A percentile compares a stretch with the other conserved stretches of the same genome.
Conservation (phyloP, 345 rosid species). For the Eucalyptus erythrocorys region DNA sequence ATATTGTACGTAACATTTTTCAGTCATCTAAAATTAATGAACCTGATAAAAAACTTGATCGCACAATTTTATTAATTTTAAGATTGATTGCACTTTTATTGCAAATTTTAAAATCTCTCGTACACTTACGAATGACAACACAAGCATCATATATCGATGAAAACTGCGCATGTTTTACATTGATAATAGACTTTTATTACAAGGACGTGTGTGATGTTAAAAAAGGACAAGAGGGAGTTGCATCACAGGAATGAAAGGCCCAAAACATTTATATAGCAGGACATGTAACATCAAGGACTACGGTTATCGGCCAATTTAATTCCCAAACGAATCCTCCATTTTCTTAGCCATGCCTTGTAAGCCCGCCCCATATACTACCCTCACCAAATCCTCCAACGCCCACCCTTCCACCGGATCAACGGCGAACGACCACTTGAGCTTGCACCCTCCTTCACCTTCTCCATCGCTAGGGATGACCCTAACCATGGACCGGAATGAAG, state of each 20-base stretch:
- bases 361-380: constrained; percentile 4
- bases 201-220: not conserved
- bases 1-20: too few species aligned
- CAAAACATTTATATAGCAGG: not conserved
- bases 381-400: constrained; percentile 22
- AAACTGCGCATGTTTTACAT: not conserved
- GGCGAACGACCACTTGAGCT: constrained; percentile 37
- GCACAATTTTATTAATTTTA: not conserved
- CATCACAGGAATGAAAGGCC: not conserved
- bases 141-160: fast-evolving
- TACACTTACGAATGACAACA: fast-evolving
- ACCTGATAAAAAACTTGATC: fast-evolving
- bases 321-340: constrained; percentile 11
- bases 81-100: not conserved
- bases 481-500: constrained; percentile 35
- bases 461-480: constrained; percentile 9
- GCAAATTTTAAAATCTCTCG: fast-evolving
- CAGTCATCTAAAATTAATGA: not conserved
- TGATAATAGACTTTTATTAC: not conserved
- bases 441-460: constrained; percentile 19
- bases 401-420: constrained; percentile 47
- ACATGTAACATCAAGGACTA: not conserved
- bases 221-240: not conserved
- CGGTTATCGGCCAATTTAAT: not conserved
- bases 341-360: constrained; percentile 11